Base-by-base conservation (phyloP, 192 early-diverging fungal species). In the Coemansia sp. region DNA sequence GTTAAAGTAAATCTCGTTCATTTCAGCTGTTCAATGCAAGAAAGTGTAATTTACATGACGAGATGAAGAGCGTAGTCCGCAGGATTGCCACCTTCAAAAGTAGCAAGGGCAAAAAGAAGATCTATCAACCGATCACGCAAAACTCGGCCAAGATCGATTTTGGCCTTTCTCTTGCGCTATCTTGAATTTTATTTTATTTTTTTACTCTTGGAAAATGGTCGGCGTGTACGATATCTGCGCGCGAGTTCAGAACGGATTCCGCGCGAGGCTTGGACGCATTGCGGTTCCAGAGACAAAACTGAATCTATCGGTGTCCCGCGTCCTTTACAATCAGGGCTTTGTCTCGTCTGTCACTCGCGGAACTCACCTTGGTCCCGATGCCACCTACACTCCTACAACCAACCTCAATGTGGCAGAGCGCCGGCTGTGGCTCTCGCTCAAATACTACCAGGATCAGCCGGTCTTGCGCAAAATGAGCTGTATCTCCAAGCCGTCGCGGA, bases 311-410 rank as follows among this genome's bases (percentile, higher is more conserved):
- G 90, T 99, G 9, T 82, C 87, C 60, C 90, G 89, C 17, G 92
- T 98, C 44, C 90, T 99, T 26, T 95, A 94, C 84, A 86, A 89
- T 64, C 93, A 98, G 77, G 97, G 97, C 10, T 94, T 99, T 76
- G 83, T 99, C 33, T 85, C 91, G 13, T 81, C 89, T 6, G 88
- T 98, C 37, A 83, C 79, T 32, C 85, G 89, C 26, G 97, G 97
- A 40, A 91, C 94, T 63, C 87, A 90, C 67, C 57, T 87, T 33
- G 89, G 89, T 16, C 95, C 95, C 21, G 94, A 95, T 66, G 77
- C 68, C 11, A 69, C 70, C 16, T 91, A 83, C 69, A 89, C 91
- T 5, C 87, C 91, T 23, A 90, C 92, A 43, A 94, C 93, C 4
- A 89, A 92, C 42, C 88, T 89, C 68, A 95, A 95, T 66, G 77